Evolutionary conservation across 352 stramenopile species (phyloP).

Genomic region (Globisporangium uncinulatum): DNA sequence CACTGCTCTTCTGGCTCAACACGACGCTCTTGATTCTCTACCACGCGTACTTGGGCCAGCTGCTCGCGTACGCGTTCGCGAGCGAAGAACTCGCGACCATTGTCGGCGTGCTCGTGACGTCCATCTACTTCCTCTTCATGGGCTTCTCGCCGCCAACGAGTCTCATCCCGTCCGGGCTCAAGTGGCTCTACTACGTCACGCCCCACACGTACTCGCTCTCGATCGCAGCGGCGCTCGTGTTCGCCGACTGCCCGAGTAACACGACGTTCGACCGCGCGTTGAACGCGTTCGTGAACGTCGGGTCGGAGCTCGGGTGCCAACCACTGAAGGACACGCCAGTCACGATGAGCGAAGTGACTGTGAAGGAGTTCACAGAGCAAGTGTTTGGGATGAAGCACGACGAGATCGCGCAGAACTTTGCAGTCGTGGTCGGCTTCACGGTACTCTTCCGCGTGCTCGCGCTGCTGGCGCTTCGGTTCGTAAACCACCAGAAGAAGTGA

Average conservation of each 20-base stretch:
- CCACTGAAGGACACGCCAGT: slow-evolving; percentile 12
- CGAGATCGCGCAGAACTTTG: slow-evolving; percentile 25
- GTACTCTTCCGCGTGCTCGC: slow-evolving; percentile 23
- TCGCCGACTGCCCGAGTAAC: slow-evolving; percentile 6
- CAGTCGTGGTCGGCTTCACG: slow-evolving; percentile 22
- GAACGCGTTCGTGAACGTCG: slow-evolving; percentile 2
- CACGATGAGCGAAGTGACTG: slow-evolving; percentile 22
- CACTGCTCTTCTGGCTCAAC: not conserved
- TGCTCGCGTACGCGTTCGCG: not conserved
- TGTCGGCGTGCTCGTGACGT: not conserved
- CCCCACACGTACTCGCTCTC: slow-evolving; percentile 16
- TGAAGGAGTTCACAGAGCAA: slow-evolving; percentile 15
- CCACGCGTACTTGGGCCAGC: not conserved
- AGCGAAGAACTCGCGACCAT: not conserved
- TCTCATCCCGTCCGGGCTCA: not conserved
- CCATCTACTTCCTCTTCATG: not conserved
- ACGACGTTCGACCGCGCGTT: slow-evolving; percentile 5
- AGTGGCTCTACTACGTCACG: slow-evolving; percentile 7
- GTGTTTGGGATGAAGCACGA: slow-evolving; percentile 25
- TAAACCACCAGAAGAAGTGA: slow-evolving; percentile 45
- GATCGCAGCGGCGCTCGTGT: slow-evolving; percentile 10
- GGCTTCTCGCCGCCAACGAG: not conserved
- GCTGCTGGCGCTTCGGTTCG: slow-evolving; percentile 26
- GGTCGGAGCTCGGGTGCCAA: slow-evolving; percentile 8
- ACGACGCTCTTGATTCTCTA: not conserved